A percentile compares a stretch with the other conserved stretches of the same genome.
These are phyloP conservation scores for Gossypium mustelinum DNA, from an alignment of 345 rosid species.

Conservation along the genomic window DNA sequence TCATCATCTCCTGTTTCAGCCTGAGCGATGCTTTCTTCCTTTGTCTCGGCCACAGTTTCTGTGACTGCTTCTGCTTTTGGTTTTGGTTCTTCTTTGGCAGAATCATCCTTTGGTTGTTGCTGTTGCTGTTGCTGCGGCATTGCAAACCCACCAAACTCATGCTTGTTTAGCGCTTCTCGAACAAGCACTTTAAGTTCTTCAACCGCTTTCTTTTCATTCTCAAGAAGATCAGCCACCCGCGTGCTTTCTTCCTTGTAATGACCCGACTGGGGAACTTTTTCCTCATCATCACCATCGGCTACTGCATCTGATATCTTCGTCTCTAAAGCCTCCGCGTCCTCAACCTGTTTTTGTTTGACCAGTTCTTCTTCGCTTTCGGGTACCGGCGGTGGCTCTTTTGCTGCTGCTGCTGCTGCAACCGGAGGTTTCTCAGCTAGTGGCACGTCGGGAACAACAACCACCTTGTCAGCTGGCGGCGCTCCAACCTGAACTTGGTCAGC, in stretches of 20 bases:
- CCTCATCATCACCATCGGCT: slow-evolving; percentile 4
- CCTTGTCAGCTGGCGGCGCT: slow-evolving; percentile 15
- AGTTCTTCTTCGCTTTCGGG: slow-evolving; percentile 33
- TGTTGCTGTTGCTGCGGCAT: slow-evolving; percentile 21
- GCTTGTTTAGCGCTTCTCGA: slow-evolving; percentile 48
- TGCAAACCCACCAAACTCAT: slow-evolving; percentile 36
- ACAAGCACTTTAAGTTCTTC: slow-evolving; percentile 53
- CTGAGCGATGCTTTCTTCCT: slow-evolving; percentile 25
- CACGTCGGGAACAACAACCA: slow-evolving; percentile 23
- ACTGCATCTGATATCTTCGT: slow-evolving; percentile 9
- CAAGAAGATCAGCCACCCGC: slow-evolving; percentile 37
- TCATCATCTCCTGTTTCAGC: slow-evolving; percentile 17
- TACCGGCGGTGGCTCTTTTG: slow-evolving; percentile 11
- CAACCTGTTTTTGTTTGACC: background rate
- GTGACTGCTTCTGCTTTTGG: background rate
- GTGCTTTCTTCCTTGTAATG: slow-evolving; percentile 71
- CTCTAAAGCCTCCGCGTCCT: slow-evolving; percentile 21
- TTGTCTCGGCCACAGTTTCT: background rate
- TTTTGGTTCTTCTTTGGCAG: slow-evolving; percentile 15
- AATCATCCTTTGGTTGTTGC: slow-evolving; percentile 22
- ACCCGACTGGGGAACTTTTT: slow-evolving; percentile 31
- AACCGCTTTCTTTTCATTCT: slow-evolving; percentile 44
- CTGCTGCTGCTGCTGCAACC: background rate
- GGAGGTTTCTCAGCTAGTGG: slow-evolving; percentile 23
- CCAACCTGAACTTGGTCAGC: slow-evolving; percentile 24